phyloP scores from a whole-genome alignment of 1,139 yeast species.

The Pichia sp. region DNA sequence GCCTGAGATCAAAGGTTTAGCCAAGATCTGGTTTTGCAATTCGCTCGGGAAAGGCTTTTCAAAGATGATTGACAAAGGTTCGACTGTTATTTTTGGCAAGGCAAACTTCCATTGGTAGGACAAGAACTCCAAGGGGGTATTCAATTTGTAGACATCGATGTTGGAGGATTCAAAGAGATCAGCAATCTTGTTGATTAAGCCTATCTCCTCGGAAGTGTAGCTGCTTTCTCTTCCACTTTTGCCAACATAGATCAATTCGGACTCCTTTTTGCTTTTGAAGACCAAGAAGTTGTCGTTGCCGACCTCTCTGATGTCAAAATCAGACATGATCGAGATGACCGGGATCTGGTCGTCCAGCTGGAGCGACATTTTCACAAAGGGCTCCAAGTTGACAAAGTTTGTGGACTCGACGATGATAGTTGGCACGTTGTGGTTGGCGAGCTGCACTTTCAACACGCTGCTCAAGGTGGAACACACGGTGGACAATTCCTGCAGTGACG shows the following conservation, averaged over 20 bases:
- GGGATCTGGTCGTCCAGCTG: slow-evolving; percentile 38
- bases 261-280: slow-evolving; percentile 32
- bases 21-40: slow-evolving; percentile 62
- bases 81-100: slow-evolving; percentile 70
- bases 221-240: slow-evolving; percentile 28
- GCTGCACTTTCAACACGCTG: slow-evolving; percentile 32
- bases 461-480: slow-evolving; percentile 35
- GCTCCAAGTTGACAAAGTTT: slow-evolving; percentile 67
- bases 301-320: slow-evolving; percentile 50
- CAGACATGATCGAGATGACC: slow-evolving; percentile 58
- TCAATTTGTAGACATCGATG: slow-evolving; percentile 45
- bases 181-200: slow-evolving; percentile 32
- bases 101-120: slow-evolving; percentile 84
- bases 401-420: slow-evolving; percentile 62
- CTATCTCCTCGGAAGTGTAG: slow-evolving; percentile 28
- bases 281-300: slow-evolving; percentile 32
- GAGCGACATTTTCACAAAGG: slow-evolving; percentile 45
- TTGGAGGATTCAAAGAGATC: slow-evolving; percentile 32
- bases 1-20: slow-evolving; percentile 81
- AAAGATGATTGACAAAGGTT: slow-evolving; percentile 67
- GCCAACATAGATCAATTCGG: slow-evolving; percentile 34
- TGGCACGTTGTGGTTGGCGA: slow-evolving; percentile 32
- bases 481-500: slow-evolving; percentile 45
- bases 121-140: slow-evolving; percentile 55
- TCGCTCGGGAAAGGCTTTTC: slow-evolving; percentile 62